Evolutionary conservation across 352 stramenopile genomes (phyloP).

Genomic region (Phytophthora capsici): DNA sequence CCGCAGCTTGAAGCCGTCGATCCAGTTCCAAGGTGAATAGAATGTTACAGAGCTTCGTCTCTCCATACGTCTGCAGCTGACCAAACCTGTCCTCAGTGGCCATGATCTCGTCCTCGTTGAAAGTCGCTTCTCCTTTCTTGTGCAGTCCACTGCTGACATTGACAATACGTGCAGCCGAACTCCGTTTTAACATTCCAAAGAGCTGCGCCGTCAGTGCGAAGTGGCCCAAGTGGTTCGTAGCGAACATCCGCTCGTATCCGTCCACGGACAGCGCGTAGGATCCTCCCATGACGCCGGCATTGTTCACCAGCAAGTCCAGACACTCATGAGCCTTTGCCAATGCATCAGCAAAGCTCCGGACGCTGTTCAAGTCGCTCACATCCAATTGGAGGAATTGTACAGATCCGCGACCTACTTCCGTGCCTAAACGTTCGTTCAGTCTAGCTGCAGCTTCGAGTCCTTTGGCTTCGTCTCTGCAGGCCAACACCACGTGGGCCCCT

Average conservation of each 20-base stretch:
- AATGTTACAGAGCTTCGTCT: constrained; percentile 60
- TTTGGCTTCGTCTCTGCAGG: constrained; percentile 37
- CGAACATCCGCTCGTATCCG: constrained; percentile 38
- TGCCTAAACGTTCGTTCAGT: constrained; percentile 40
- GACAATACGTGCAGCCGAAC: constrained; percentile 32
- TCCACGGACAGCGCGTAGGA: constrained; percentile 32
- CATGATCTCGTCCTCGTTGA: constrained; percentile 45
- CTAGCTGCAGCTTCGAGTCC: constrained; percentile 21
- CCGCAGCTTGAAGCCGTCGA: constrained; percentile 32
- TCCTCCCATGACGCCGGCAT: constrained; percentile 36
- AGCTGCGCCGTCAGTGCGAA: constrained; percentile 50
- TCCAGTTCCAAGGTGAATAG: constrained; percentile 58
- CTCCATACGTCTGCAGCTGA: constrained; percentile 42
- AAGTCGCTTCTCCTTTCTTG: constrained; percentile 17
- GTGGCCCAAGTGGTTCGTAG: constrained; percentile 38
- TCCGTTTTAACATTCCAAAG: constrained; percentile 49
- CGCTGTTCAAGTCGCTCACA: constrained; percentile 47
- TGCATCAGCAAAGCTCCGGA: constrained; percentile 46
- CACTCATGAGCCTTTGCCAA: constrained; percentile 43
- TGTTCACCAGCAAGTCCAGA: constrained; percentile 48
- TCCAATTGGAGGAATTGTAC: constrained; percentile 68
- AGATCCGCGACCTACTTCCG: constrained; percentile 25
- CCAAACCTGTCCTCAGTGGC: constrained; percentile 39
- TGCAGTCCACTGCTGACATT: constrained; percentile 48
- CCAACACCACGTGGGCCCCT: constrained; percentile 44